phyloP scores from a whole-genome alignment of 768 basidiomycete species.

The Suillus brevipes region DNA sequence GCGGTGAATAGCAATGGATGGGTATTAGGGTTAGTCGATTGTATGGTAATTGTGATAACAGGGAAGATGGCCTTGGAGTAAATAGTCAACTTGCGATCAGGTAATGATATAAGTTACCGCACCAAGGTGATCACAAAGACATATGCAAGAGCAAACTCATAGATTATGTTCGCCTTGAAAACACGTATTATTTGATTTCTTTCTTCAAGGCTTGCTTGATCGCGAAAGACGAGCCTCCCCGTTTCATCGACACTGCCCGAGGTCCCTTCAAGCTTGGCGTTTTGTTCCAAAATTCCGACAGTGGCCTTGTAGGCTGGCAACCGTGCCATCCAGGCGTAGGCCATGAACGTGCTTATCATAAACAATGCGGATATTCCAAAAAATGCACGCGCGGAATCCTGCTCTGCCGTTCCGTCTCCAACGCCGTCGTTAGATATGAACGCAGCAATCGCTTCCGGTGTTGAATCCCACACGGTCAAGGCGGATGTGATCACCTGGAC shows the following conservation, averaged over 20 bases:
- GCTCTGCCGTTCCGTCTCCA: conserved; percentile 51
- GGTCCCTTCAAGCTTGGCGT: conserved; percentile 23
- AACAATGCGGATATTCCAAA: conserved; percentile 72
- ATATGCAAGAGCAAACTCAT: conserved; percentile 72
- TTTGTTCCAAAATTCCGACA: conserved; percentile 46
- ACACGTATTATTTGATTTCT: conserved; percentile 51
- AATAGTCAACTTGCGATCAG: conserved; percentile 9
- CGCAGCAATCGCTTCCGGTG: conserved; percentile 29
- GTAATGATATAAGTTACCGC: conserved; percentile 23
- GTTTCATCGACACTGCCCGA: conserved; percentile 33
- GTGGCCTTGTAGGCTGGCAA: conserved; percentile 61
- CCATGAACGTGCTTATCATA: conserved; percentile 50
- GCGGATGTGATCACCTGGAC: conserved; percentile 71
- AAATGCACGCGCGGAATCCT: conserved; percentile 68
- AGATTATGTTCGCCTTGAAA: conserved; percentile 63
- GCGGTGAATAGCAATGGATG: conserved; percentile 83
- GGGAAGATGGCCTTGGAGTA: conserved; percentile 76
- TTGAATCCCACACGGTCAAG: conserved; percentile 51
- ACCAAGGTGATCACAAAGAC: conserved; percentile 82
- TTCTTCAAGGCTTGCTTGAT: conserved; percentile 30
- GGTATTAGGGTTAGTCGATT: conserved; percentile 58
- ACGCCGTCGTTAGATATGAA: conserved; percentile 18
- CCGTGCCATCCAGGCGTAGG: conserved; percentile 57
- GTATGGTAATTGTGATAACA: conserved; percentile 77
- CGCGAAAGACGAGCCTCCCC: conserved; percentile 36